Evolutionary conservation across 2,329 filamentous ascomycete genomes (phyloP).

Genomic region (Curvularia hawaiiensis): DNA sequence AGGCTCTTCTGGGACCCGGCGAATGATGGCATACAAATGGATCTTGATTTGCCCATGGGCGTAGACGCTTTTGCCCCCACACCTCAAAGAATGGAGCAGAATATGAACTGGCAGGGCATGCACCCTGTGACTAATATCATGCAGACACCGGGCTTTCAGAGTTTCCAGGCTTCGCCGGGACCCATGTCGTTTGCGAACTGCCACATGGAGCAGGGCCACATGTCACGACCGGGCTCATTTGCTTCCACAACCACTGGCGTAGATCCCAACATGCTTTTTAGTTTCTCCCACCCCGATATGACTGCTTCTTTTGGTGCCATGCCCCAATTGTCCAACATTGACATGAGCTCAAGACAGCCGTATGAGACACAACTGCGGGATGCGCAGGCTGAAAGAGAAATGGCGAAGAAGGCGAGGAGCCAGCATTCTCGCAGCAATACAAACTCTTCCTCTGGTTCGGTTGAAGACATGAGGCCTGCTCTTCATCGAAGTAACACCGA

Average conservation of each 20-base stretch:
- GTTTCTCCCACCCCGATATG: slow-evolving; percentile 43
- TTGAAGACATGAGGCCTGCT: slow-evolving; percentile 36
- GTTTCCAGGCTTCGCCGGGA: slow-evolving; percentile 35
- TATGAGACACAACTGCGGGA: slow-evolving; percentile 48
- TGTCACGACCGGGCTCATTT: slow-evolving; percentile 39
- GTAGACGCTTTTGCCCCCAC: slow-evolving; percentile 45
- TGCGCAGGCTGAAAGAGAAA: slow-evolving; percentile 42
- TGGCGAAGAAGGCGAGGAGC: slow-evolving; percentile 36
- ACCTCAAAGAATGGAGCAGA: slow-evolving; percentile 40
- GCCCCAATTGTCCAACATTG: slow-evolving; percentile 25
- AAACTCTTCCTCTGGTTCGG: slow-evolving; percentile 46
- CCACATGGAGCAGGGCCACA: slow-evolving; percentile 24
- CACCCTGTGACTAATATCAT: slow-evolving; percentile 35
- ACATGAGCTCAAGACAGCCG: slow-evolving; percentile 38
- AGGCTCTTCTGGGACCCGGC: slow-evolving; percentile 46
- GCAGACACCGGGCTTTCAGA: slow-evolving; percentile 43
- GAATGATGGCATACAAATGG: slow-evolving; percentile 40
- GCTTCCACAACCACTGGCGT: slow-evolving; percentile 49
- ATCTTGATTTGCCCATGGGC: slow-evolving; percentile 40
- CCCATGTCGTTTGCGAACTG: slow-evolving; percentile 32
- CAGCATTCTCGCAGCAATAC: slow-evolving; percentile 50
- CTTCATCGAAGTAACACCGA: slow-evolving; percentile 56
- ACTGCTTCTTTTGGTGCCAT: slow-evolving; percentile 37
- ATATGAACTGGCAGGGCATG: slow-evolving; percentile 42
- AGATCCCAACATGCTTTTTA: slow-evolving; percentile 55